A percentile compares a stretch with the other conserved stretches of the same genome.
Evolutionary conservation across 1,139 yeast species (phyloP).

Genomic region (Geotrichum histeridarum): DNA sequence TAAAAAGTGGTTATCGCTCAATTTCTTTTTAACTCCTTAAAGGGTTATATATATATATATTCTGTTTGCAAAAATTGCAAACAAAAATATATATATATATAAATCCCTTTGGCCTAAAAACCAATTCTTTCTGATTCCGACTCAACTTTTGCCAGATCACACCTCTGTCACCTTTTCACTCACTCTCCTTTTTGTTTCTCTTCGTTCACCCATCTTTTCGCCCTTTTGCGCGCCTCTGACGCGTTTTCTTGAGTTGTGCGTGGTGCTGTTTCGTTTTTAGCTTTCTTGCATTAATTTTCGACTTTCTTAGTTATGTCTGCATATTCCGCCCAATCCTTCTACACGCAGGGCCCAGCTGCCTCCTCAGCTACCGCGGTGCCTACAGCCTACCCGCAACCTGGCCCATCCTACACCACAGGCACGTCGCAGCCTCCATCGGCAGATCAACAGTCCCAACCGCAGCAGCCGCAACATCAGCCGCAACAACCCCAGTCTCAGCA

Average conservation of each 20-base stretch:
- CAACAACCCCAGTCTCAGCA: slow-evolving; percentile 20
- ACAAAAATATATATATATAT: not conserved
- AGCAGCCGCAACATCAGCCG: slow-evolving; percentile 14
- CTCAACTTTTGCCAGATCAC: not conserved
- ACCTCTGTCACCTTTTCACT: not conserved
- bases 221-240: not conserved
- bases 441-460: slow-evolving; percentile 12
- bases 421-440: slow-evolving; percentile 12
- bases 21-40: slow-evolving; percentile 5
- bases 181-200: not conserved
- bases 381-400: slow-evolving; percentile 17
- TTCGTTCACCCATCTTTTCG: not conserved
- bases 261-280: slow-evolving; percentile 1
- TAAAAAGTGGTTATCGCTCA: not conserved
- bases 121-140: not conserved
- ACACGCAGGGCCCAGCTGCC: slow-evolving; percentile 12
- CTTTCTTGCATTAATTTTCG: slow-evolving; percentile 6
- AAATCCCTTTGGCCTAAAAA: not conserved
- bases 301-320: slow-evolving; percentile 15
- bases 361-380: slow-evolving; percentile 15
- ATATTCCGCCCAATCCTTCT: slow-evolving; percentile 19
- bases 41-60: not conserved
- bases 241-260: not conserved
- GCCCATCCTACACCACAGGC: slow-evolving; percentile 5
- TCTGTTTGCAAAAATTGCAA: not conserved